These are phyloP conservation scores for Blastocystis sp. DNA, from an alignment of 352 stramenopile genomes.

Conservation along the genomic window DNA sequence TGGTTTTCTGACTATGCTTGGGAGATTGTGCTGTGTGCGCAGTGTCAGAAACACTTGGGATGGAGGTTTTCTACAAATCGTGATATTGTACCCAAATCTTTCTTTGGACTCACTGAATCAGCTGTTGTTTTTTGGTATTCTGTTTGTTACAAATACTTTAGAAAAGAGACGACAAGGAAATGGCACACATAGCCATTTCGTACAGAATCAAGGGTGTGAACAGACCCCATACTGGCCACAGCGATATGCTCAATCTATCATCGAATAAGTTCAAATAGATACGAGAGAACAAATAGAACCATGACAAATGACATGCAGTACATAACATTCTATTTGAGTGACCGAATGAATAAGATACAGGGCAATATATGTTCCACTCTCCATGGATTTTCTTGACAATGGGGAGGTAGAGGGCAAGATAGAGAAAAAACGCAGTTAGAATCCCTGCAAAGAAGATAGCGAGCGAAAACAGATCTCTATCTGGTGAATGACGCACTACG, in stretches of 20 bases:
- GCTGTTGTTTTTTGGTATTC: not conserved
- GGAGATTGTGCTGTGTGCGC: not conserved
- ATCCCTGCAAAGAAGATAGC: not conserved
- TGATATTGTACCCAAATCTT: not conserved
- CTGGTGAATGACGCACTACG: not conserved
- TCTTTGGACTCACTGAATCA: not conserved
- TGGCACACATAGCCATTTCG: not conserved
- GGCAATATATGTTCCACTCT: not conserved
- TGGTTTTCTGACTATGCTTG: constrained; percentile 6
- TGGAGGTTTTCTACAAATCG: not conserved
- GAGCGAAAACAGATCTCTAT: not conserved
- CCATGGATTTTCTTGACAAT: not conserved
- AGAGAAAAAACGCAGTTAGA: not conserved
- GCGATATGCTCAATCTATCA: not conserved
- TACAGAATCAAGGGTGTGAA: not conserved
- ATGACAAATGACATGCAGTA: constrained; percentile 8
- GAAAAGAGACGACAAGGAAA: not conserved
- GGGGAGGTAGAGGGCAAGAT: constrained; percentile 1
- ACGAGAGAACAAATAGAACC: constrained; percentile 6
- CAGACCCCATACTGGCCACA: not conserved
- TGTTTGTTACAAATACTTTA: not conserved
- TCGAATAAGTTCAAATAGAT: not conserved
- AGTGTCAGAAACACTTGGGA: not conserved
- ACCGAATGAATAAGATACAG: not conserved
- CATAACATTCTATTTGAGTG: not conserved